phyloP scores from a whole-genome alignment of 495 filamentous ascomycete genomes.

The Annulohypoxylon nitens region DNA sequence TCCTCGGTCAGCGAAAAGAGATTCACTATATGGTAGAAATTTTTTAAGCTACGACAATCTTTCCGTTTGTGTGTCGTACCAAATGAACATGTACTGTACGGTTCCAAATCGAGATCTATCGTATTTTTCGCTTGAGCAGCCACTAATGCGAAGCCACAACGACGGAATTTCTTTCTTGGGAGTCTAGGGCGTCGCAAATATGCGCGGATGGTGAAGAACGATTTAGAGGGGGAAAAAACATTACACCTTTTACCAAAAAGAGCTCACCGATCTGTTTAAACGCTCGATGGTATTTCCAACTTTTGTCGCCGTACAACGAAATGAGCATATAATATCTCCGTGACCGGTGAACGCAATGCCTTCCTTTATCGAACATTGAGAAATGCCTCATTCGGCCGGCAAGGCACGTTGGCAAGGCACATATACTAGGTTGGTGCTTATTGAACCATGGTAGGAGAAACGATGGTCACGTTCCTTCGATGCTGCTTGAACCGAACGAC shows the following conservation, averaged over 20 bases:
- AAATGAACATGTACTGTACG: constrained; percentile 32
- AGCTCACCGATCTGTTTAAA: constrained; percentile 38
- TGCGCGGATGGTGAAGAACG: constrained; percentile 37
- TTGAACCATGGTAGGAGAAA: constrained; percentile 41
- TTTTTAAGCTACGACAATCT: constrained; percentile 22
- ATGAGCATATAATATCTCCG: constrained; percentile 27
- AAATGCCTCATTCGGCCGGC: constrained; percentile 39
- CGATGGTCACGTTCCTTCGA: constrained; percentile 43
- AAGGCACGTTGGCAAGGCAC: constrained; percentile 25
- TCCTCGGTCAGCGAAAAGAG: constrained; percentile 47
- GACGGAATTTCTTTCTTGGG: background rate
- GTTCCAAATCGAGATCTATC: constrained; percentile 37
- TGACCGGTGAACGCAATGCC: constrained; percentile 29
- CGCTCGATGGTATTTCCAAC: constrained; percentile 22
- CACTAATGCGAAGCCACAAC: constrained; percentile 33
- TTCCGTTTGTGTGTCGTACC: constrained; percentile 30
- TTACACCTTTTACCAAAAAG: constrained; percentile 45
- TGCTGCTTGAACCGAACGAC: constrained; percentile 42
- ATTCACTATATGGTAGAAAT: constrained; percentile 24
- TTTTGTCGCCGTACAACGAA: constrained; percentile 23
- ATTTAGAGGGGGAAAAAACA: constrained; percentile 15
- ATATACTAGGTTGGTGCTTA: constrained; percentile 23
- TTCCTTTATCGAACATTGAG: constrained; percentile 38
- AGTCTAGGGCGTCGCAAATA: constrained; percentile 10
- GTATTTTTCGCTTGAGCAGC: constrained; percentile 9